Base-by-base conservation (phyloP, 352 stramenopile genomes). In the Pythium oligandrum region DNA sequence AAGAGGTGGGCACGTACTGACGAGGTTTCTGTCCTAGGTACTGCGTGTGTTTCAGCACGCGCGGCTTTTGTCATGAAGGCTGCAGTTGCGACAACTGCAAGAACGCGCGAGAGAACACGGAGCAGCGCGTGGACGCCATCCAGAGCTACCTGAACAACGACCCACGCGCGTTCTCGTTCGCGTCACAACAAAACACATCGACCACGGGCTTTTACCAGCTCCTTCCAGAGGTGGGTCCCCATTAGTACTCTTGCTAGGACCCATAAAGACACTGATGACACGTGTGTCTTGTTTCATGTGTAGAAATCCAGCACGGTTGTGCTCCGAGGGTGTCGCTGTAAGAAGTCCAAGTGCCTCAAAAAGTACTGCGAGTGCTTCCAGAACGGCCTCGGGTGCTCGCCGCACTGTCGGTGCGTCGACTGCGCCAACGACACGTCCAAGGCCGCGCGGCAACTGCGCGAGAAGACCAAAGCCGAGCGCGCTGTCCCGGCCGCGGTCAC, bases 311-410 rank as follows among this genome's bases (percentile, higher is more conserved):
- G 68, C 47, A 75, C 80, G 26, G 74, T 88, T 33, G 77, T 88
- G 57, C 70, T 86, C 51, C 75, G 80, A 3, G 90, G 93, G 9
- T 99, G 97, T 61, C 90, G 90, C 59, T 99, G 97, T 78, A 98
- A 98, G 59, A 98, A 98, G 62, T 98, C 88, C 52, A 90, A 89
- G 57, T 99, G 96, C 81, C 71, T 98, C 30, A 99, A 99, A 68
- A 99, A 98, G 58, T 94, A 99, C 73, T 99, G 96, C 73, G 95
- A 98, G 68, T 99, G 97, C 72, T 99, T 98, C 70, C 82, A 98
- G 70, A 96, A 93, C 67, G 83, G 60, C 57, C 88, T 88, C 48
- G 80, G 65, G 71, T 98, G 97, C 63, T 93, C 90, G 5, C 70
- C 74, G 26, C 80, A 93, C 56, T 99, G 96, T 68, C 97, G 97